A percentile compares a stretch with the other conserved stretches of the same genome.
Evolutionary conservation across 805 yeast species (phyloP).

Genomic region (Saccharomyces mikatae): DNA sequence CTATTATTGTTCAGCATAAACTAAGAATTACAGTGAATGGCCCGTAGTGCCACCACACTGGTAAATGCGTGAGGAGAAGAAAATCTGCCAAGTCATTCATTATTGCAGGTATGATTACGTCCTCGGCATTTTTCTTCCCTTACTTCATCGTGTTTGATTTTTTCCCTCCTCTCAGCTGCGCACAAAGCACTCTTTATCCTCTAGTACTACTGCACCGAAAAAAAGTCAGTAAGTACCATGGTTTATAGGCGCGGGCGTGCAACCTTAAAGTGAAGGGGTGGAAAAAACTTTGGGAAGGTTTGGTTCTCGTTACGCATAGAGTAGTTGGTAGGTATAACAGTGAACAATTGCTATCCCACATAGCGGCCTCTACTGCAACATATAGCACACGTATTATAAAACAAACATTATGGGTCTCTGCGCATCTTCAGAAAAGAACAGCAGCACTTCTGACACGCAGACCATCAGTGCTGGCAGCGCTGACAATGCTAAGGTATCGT

Average conservation of each 20-base stretch:
- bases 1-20: no score
- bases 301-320: not conserved
- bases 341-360: not conserved
- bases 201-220: not conserved
- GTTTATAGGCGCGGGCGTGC: not conserved
- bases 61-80: not conserved
- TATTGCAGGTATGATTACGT: not conserved
- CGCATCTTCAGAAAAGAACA: not conserved
- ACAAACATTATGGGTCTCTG: not conserved
- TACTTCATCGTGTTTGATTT: not conserved
- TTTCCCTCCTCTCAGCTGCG: not conserved
- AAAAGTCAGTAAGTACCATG: not conserved
- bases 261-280: not conserved
- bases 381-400: not conserved
- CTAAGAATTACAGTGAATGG: not conserved
- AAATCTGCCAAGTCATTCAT: not conserved
- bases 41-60: not conserved
- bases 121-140: not conserved
- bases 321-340: not conserved
- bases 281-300: not conserved
- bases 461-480: not conserved
- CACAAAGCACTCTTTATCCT: not conserved
- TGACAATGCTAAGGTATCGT: not conserved
- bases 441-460: not conserved
- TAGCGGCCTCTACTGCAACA: not conserved